These are phyloP conservation scores for Scheffersomyces stipitis DNA, from an alignment of 805 yeast species.

Conservation along the genomic window DNA sequence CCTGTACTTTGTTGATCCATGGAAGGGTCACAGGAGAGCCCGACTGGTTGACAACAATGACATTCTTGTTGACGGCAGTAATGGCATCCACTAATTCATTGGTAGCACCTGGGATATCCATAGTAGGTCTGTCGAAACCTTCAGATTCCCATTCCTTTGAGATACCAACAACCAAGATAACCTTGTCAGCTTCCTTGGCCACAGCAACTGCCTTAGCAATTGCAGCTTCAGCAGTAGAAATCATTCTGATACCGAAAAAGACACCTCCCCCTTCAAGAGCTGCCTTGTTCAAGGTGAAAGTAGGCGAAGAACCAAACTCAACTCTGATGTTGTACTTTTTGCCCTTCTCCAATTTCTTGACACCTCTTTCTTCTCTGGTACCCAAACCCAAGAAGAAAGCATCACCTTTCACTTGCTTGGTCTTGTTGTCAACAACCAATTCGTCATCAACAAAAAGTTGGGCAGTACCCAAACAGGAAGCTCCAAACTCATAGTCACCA, in stretches of 20 bases:
- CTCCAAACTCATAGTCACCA: slow-evolving; percentile 53
- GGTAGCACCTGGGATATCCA: slow-evolving; percentile 52
- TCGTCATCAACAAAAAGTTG: slow-evolving; percentile 52
- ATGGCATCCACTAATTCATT: slow-evolving; percentile 47
- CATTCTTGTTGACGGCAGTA: slow-evolving; percentile 46
- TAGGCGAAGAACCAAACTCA: slow-evolving; percentile 51
- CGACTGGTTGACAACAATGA: slow-evolving; percentile 55
- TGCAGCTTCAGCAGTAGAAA: slow-evolving; percentile 19
- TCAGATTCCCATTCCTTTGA: slow-evolving; percentile 60
- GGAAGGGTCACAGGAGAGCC: slow-evolving; percentile 65
- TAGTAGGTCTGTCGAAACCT: slow-evolving; percentile 52
- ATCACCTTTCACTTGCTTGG: slow-evolving; percentile 49
- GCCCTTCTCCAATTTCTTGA: slow-evolving; percentile 42
- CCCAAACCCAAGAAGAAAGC: slow-evolving; percentile 54
- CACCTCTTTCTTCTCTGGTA: slow-evolving; percentile 49
- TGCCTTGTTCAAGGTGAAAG: slow-evolving; percentile 24
- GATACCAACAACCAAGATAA: slow-evolving; percentile 51
- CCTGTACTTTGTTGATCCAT: slow-evolving; percentile 43
- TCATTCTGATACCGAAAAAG: slow-evolving; percentile 21
- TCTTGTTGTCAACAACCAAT: slow-evolving; percentile 56
- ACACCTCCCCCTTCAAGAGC: slow-evolving; percentile 22
- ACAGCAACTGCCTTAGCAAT: slow-evolving; percentile 42
- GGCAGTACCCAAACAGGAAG: slow-evolving; percentile 55
- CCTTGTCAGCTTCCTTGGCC: slow-evolving; percentile 54
- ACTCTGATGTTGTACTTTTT: slow-evolving; percentile 44